Conservation (phyloP, 148 eudicot genomes). For the Fagopyrum esculentum region DNA sequence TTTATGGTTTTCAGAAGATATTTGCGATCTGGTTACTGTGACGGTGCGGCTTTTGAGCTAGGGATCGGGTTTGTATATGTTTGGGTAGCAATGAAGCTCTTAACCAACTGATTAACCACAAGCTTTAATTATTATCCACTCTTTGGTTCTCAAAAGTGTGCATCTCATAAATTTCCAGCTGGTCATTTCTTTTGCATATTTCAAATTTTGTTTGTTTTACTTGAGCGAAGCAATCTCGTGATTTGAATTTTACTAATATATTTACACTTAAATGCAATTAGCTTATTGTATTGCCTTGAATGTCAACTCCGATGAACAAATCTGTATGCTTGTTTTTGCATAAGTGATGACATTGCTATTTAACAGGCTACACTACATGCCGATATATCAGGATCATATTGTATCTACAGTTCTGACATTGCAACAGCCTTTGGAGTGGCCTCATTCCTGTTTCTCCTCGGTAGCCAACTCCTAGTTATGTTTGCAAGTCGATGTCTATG, state of each 20-base stretch:
- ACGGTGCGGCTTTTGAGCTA: background rate
- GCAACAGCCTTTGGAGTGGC: conserved; percentile 71
- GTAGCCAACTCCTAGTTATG: conserved; percentile 72
- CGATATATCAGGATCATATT: conserved; percentile 23
- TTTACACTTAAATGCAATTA: no score
- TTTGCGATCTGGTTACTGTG: background rate
- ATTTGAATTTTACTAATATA: background rate
- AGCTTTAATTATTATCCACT: background rate
- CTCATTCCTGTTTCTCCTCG: conserved; percentile 52
- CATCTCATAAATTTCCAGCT: background rate
- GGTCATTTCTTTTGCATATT: no score
- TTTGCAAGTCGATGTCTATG: conserved; percentile 71
- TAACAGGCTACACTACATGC: background rate
- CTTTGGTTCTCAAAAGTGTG: background rate
- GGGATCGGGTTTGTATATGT: background rate
- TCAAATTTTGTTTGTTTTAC: background rate
- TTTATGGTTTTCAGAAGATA: background rate
- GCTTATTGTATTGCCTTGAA: background rate
- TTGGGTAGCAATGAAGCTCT: background rate
- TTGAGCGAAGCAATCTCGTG: background rate
- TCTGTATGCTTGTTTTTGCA: background rate
- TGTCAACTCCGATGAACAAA: background rate
- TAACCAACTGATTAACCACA: background rate
- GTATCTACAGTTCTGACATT: conserved; percentile 56
- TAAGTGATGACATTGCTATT: background rate